Evolutionary conservation across 1,139 yeast genomes (phyloP).

Genomic region (Pichia sp.): DNA sequence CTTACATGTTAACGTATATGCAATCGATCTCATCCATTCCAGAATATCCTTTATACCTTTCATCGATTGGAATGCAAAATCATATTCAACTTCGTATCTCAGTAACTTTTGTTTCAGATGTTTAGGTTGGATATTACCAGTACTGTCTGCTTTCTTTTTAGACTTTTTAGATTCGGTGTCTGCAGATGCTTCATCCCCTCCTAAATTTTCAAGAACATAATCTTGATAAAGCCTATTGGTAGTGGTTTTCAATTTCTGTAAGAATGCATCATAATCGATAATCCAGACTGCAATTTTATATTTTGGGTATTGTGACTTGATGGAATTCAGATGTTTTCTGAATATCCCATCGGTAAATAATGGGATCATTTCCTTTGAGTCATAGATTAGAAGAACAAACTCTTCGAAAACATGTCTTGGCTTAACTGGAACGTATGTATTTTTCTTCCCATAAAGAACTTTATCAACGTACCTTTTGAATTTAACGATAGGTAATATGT

Average conservation of each 20-base stretch:
- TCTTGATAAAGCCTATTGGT: slow-evolving; percentile 45
- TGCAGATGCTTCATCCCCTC: slow-evolving; percentile 8
- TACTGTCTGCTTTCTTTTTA: slow-evolving; percentile 14
- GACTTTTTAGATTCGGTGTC: slow-evolving; percentile 5
- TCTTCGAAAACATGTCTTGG: slow-evolving; percentile 42
- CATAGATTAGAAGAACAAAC: slow-evolving; percentile 43
- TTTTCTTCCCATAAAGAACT: slow-evolving; percentile 43
- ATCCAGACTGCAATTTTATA: slow-evolving; percentile 43
- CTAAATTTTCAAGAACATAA: slow-evolving; percentile 19
- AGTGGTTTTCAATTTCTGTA: slow-evolving; percentile 42
- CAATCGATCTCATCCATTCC: slow-evolving; percentile 54
- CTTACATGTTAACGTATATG: slow-evolving; percentile 53
- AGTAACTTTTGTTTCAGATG: slow-evolving; percentile 34
- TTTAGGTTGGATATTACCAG: slow-evolving; percentile 20
- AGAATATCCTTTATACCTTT: slow-evolving; percentile 47
- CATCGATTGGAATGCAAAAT: slow-evolving; percentile 48
- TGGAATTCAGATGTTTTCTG: slow-evolving; percentile 22
- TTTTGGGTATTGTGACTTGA: slow-evolving; percentile 28
- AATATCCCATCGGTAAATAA: slow-evolving; percentile 34
- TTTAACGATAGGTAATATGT: slow-evolving; percentile 33
- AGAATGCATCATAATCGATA: slow-evolving; percentile 46
- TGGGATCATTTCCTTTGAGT: slow-evolving; percentile 44
- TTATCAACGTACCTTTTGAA: slow-evolving; percentile 36
- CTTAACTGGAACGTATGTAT: slow-evolving; percentile 52
- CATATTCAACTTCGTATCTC: slow-evolving; percentile 41